Percentiles rank a stretch among this genome's conserved stretches.
phyloP scores from a whole-genome alignment of 148 eudicot species.

The Silene latifolia region DNA sequence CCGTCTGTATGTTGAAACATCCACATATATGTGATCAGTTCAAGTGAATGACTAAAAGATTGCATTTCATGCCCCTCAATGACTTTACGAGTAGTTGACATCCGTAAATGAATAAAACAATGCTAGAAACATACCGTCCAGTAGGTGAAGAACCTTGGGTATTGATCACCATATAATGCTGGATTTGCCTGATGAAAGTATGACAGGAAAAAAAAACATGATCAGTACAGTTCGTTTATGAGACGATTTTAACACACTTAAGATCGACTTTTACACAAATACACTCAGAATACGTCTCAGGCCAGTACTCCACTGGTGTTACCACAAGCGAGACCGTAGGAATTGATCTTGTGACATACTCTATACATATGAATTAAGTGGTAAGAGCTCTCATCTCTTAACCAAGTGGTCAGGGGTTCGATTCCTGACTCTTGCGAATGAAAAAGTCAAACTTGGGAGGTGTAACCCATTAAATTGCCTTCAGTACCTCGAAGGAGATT shows the following conservation, averaged over 20 bases:
- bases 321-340: not conserved
- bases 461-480: no score
- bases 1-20: conserved; percentile 42
- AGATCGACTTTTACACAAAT: not conserved
- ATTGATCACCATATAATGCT: conserved; percentile 74
- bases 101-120: not conserved
- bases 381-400: no score
- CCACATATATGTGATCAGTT: not conserved
- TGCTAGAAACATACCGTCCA: conserved; percentile 70
- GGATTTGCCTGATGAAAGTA: conserved; percentile 71
- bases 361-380: not conserved
- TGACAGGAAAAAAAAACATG: not conserved
- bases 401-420: no score
- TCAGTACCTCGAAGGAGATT: no score
- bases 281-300: not conserved
- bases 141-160: conserved; percentile 94
- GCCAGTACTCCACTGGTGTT: not conserved
- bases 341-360: not conserved
- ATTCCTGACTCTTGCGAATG: no score
- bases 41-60: not conserved
- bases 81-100: no score
- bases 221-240: no score
- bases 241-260: not conserved
- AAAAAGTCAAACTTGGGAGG: no score
- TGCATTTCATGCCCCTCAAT: not conserved